phyloP scores from a whole-genome alignment of 2,329 filamentous ascomycete genomes.

The Xylaria sp. region DNA sequence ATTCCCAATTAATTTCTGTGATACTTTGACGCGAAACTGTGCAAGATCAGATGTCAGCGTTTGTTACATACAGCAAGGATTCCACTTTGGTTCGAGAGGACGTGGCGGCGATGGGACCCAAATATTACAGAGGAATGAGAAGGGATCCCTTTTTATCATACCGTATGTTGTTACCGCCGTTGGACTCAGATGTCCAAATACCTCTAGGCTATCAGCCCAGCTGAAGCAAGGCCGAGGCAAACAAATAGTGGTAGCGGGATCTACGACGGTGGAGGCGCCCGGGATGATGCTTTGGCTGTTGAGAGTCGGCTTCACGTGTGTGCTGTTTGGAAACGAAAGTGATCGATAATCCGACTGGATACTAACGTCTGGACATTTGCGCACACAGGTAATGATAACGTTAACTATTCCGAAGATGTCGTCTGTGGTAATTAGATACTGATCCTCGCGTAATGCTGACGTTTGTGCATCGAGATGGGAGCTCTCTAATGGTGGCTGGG shows the following conservation, averaged over 20 bases:
- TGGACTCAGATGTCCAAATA: constrained; percentile 2
- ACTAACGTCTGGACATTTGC: constrained; percentile 34
- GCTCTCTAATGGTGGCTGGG: constrained; percentile 3
- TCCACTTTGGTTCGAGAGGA: background rate
- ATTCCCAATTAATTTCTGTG: constrained; percentile 47
- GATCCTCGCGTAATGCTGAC: constrained; percentile 22
- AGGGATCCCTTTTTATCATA: constrained; percentile 6
- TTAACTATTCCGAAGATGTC: constrained; percentile 48
- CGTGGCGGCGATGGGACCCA: background rate
- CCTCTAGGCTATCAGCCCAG: constrained; percentile 19
- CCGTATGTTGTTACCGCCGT: constrained; percentile 39
- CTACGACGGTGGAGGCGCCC: constrained; percentile 38
- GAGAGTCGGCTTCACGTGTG: constrained; percentile 37
- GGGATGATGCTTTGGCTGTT: constrained; percentile 40
- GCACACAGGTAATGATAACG: constrained; percentile 45
- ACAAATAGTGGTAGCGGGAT: constrained; percentile 47
- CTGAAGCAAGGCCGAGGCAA: constrained; percentile 45
- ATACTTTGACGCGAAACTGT: constrained; percentile 48
- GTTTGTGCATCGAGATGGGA: background rate
- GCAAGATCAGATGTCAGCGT: background rate
- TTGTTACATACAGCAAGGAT: background rate
- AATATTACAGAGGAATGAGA: background rate
- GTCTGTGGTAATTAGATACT: constrained; percentile 43
- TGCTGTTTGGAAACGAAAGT: constrained; percentile 38
- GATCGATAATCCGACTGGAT: constrained; percentile 36